Base-by-base conservation (phyloP, 2,329 filamentous ascomycete genomes). In the Ophiostoma sp. region DNA sequence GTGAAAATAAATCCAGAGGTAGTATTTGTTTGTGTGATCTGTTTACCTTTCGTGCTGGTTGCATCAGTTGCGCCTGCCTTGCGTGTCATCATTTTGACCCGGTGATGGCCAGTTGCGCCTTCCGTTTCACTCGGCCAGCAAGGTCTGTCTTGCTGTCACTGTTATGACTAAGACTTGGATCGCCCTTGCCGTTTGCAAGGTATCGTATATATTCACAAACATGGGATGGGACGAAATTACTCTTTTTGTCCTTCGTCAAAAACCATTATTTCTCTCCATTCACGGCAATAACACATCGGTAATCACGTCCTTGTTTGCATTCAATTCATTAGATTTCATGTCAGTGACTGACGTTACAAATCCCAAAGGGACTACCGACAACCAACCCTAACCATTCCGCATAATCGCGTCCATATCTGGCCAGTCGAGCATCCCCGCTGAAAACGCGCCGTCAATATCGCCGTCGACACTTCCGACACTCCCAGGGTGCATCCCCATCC, bases 331-430 rank as follows among this genome's bases (percentile, higher is more conserved):
- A 11, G 6, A 22, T 8, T 28, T 61, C 31, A 63, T 63, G 19
- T 11, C 1, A 3, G 19, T 36, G 2, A 36, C 31, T 63, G 4
- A 39, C 31, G 22, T 8, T n/a, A 22, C 15, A n/a, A n/a, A n/a
- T n/a, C n/a, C n/a, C n/a, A n/a, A n/a, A n/a, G n/a, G n/a, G n/a
- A 36, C 8, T 12, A 11, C n/a, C 6, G 57, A 61, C 31, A 11
- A 36, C 57, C 33, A 11, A 9, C 12, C 33, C 22, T 45, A 66
- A 5, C 36, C 33, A n/a, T 70, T 70, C 36, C 52, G 31, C 69
- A 70, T 70, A 6, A 70, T 45, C 22, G 36, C 22, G 5, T 70
- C 69, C 28, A 70, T n/a, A 36, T 70, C 69, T 4, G 48, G 48
- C 69, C 69, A 70, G 52, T 70, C 69, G 15, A 59, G 28, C 25